Evolutionary conservation across 2,329 filamentous ascomycete genomes (phyloP).

Genomic region (Penicillium brevicompactum): DNA sequence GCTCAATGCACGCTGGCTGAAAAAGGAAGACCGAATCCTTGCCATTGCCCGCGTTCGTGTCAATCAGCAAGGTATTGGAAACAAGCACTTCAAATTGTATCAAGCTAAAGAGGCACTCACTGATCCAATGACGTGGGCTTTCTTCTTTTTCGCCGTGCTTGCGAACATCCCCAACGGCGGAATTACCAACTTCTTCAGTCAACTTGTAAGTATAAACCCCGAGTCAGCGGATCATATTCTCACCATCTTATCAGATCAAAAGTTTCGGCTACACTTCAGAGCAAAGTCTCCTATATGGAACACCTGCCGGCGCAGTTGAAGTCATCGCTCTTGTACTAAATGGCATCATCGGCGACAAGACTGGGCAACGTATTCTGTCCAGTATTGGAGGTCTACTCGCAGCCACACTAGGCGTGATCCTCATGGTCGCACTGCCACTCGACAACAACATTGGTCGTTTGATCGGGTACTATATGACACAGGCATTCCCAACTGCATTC

Average conservation of each 20-base stretch:
- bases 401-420: constrained; percentile 61
- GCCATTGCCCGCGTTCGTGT: constrained; percentile 71
- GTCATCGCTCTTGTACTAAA: constrained; percentile 59
- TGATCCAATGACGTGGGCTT: constrained; percentile 63
- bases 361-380: constrained; percentile 60
- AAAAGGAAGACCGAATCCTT: constrained; percentile 65
- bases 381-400: constrained; percentile 55
- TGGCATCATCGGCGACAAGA: constrained; percentile 60
- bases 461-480: constrained; percentile 67
- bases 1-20: constrained; percentile 64
- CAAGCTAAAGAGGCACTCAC: constrained; percentile 64
- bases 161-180: constrained; percentile 63
- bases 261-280: constrained; percentile 67
- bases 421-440: constrained; percentile 64
- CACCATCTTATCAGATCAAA: constrained; percentile 45
- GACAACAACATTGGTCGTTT: constrained; percentile 60
- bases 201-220: constrained; percentile 42
- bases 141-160: constrained; percentile 59
- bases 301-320: constrained; percentile 67
- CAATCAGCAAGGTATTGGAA: constrained; percentile 76
- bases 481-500: constrained; percentile 62
- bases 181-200: constrained; percentile 63
- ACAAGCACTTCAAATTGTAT: constrained; percentile 67
- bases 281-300: constrained; percentile 63
- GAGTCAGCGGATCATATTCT: neutral